Evolutionary conservation across 148 eudicot species (phyloP).

Genomic region (Vaccinium darrowii): DNA sequence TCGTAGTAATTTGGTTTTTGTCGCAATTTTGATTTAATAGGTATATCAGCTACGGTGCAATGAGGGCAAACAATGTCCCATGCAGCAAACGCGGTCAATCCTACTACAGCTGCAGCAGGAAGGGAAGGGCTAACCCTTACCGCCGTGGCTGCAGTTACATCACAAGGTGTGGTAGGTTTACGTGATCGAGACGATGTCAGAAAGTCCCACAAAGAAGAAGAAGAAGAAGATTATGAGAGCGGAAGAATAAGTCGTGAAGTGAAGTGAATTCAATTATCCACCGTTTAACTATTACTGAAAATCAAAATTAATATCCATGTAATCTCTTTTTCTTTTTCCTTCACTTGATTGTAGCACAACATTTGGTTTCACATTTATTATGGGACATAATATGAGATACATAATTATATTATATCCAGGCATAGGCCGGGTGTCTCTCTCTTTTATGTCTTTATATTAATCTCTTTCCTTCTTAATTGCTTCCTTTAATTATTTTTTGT

Average conservation of each 20-base stretch:
- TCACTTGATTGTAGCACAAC: neutral
- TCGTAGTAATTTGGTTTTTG: neutral
- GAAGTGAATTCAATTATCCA: neutral
- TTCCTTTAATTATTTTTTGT: neutral
- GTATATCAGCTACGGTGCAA: slow-evolving; percentile 18
- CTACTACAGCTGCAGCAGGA: slow-evolving; percentile 20
- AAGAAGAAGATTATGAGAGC: neutral
- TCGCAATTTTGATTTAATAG: neutral
- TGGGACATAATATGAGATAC: neutral
- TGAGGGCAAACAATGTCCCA: slow-evolving; percentile 5
- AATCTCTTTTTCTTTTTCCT: neutral
- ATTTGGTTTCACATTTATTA: neutral
- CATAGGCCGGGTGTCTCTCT: neutral
- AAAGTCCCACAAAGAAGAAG: neutral
- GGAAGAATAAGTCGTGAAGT: neutral
- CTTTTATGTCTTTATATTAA: neutral
- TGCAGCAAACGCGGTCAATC: slow-evolving; percentile 20
- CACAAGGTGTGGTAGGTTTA: neutral
- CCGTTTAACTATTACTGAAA: neutral
- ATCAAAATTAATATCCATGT: neutral
- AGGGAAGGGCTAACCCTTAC: slow-evolving; percentile 19
- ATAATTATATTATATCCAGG: neutral
- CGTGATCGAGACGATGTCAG: neutral
- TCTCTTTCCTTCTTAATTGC: neutral
- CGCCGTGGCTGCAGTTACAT: slow-evolving; percentile 13